Evolutionary conservation across 2,329 filamentous ascomycete genomes (phyloP).

Genomic region (Lecanicillium sp.): DNA sequence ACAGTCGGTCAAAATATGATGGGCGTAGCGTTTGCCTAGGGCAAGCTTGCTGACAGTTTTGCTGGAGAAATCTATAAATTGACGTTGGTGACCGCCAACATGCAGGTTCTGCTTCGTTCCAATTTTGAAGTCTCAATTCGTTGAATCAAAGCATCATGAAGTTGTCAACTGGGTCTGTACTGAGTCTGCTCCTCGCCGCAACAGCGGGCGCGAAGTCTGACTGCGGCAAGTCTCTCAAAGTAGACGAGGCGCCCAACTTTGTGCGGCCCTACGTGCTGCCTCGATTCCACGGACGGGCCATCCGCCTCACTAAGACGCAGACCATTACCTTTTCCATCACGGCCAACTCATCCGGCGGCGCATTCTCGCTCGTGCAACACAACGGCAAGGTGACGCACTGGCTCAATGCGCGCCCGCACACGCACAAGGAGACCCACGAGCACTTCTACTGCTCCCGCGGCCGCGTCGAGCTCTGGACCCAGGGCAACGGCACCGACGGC

Average conservation of each 20-base stretch:
- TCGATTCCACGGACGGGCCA: conserved; percentile 19
- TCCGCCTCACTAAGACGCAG: conserved; percentile 19
- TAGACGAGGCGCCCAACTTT: conserved; percentile 18
- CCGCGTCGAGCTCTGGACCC: conserved; percentile 19
- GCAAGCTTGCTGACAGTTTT: no score
- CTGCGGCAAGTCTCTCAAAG: conserved; percentile 9
- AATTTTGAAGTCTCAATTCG: no score
- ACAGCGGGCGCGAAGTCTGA: background rate
- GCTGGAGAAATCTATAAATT: no score
- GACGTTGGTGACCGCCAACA: no score
- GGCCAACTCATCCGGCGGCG: conserved; percentile 19
- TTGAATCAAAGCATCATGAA: conserved; percentile 8
- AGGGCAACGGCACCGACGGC: conserved; percentile 15
- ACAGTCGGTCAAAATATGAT: no score
- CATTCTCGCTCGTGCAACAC: conserved; percentile 20
- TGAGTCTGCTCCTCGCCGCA: background rate
- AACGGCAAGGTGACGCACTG: conserved; percentile 16
- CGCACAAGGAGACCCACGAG: conserved; percentile 17
- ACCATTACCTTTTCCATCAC: conserved; percentile 21
- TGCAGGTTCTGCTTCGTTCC: no score
- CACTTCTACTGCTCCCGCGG: conserved; percentile 21
- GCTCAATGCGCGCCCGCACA: conserved; percentile 19
- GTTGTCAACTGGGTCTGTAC: background rate
- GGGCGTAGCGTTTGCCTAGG: no score
- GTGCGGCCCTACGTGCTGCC: conserved; percentile 22